Evolutionary conservation across 306 rosid species (phyloP).

Genomic region (Glycine soja): DNA sequence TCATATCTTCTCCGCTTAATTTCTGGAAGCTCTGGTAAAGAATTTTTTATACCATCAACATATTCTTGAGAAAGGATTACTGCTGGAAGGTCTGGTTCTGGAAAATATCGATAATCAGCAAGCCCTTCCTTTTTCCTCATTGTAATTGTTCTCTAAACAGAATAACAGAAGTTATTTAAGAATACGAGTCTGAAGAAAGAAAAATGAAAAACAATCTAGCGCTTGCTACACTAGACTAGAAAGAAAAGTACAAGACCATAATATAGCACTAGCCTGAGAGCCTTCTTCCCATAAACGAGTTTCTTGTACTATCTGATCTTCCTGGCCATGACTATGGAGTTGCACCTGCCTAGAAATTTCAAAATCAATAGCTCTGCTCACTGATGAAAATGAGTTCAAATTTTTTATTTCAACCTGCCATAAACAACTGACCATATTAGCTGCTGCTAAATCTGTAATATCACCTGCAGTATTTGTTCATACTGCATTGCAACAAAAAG

Average conservation of each 20-base stretch:
- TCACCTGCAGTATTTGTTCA: background rate
- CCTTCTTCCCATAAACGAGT: slow-evolving; percentile 98
- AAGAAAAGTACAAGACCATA: slow-evolving; percentile 44
- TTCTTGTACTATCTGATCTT: slow-evolving; percentile 85
- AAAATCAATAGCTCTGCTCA: slow-evolving; percentile 89
- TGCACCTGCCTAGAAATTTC: slow-evolving; percentile 87
- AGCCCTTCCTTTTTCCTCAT: slow-evolving; percentile 99
- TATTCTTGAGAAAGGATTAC: slow-evolving; percentile 76
- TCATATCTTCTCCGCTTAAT: slow-evolving; percentile 85
- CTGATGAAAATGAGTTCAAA: slow-evolving; percentile 81
- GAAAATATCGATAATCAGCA: slow-evolving; percentile 95
- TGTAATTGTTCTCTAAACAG: slow-evolving; percentile 24
- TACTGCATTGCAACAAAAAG: slow-evolving; percentile 10
- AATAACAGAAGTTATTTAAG: slow-evolving; percentile 3
- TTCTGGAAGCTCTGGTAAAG: slow-evolving; percentile 97
- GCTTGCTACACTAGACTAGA: slow-evolving; percentile 33
- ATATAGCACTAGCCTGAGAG: slow-evolving; percentile 67
- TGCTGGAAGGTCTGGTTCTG: slow-evolving; percentile 94
- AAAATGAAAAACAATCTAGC: slow-evolving; percentile 39
- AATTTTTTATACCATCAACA: slow-evolving; percentile 63
- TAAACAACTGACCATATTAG: slow-evolving; percentile 44
- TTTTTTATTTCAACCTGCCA: slow-evolving; percentile 96
- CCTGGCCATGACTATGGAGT: slow-evolving; percentile 81
- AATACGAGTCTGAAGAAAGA: slow-evolving; percentile 45
- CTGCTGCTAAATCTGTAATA: slow-evolving; percentile 13